Evolutionary conservation across 352 stramenopile species (phyloP), one percentile per base, ranked within the genome.

Genomic region (Globisporangium radiosum): DNA sequence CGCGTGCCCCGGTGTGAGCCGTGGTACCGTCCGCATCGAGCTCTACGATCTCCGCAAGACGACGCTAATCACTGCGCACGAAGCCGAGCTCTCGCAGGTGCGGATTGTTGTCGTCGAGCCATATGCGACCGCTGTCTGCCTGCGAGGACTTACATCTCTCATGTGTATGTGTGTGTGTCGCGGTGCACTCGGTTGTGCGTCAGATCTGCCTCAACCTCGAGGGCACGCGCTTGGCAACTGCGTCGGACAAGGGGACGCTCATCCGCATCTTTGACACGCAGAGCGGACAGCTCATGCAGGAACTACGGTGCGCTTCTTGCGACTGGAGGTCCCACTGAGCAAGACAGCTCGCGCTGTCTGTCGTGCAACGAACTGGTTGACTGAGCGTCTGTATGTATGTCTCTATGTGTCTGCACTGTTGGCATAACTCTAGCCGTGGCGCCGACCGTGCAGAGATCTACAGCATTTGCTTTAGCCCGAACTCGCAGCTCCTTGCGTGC

Each of bases 221-320:
- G 69, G 97, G 97, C 52, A 97, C 87, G 47, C 81, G 92, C 25
- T 69, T 99, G 13, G 97, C 96, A 5, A 99, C 97, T 6, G 94
- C 96, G 5, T 98, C 88, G 5, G 94, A 98, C 71, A 98, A 98
- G 64, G 97, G 97, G 39, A 99, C 97, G 10, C 76, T 99, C 5
- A 97, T 99, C 63, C 87, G 97, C 49, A 87, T 99, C 15, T 99
- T 98, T 64, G 93, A 99, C 71, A 98, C 97, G 0, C 81, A 96
- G 65, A 97, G 78, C 42, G 94, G 95, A 44, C 82, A 93, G 60
- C 88, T 97, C 57, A 82, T 92, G 65, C 88, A 97, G 54, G 84
- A 95, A 54, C 63, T 95, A 56, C 71, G 79, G 85, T 84, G 52
- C 68, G 64, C 5, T 13, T 2, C 15, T 8, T n/a, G 7, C n/a